phyloP scores from a whole-genome alignment of 208 protist species.

The Phytomonas sp. region DNA sequence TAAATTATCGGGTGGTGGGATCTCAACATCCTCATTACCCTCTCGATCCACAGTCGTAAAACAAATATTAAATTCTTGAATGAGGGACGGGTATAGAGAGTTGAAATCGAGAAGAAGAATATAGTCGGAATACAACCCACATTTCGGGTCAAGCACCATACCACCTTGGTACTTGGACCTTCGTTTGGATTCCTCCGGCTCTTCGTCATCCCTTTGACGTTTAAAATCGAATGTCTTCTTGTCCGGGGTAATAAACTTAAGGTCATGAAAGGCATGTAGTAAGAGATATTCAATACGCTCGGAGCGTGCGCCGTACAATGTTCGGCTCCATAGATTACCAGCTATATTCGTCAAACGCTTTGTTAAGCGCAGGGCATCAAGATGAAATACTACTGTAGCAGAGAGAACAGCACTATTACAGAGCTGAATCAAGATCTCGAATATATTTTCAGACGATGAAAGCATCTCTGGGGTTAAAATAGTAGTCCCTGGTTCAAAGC shows the following conservation, averaged over 20 bases:
- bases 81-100: conserved; percentile 99
- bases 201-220: conserved; percentile 49
- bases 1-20: conserved; percentile 67
- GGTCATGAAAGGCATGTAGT: conserved; percentile 92
- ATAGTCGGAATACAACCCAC: conserved; percentile 97
- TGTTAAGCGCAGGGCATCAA: conserved; percentile 96
- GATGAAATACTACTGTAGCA: conserved; percentile 83
- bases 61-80: conserved; percentile 99
- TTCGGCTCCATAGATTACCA: conserved; percentile 95
- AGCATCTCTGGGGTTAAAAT: conserved; percentile 42
- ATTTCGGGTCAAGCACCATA: conserved; percentile 97
- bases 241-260: conserved; percentile 95
- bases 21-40: conserved; percentile 29
- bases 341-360: conserved; percentile 95
- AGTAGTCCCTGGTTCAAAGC: conserved; percentile 57
- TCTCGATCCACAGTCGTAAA: conserved; percentile 96
- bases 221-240: conserved; percentile 75
- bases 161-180: conserved; percentile 90
- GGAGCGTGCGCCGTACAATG: conserved; percentile 90
- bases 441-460: conserved; percentile 35
- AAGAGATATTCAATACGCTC: conserved; percentile 99
- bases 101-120: conserved; percentile 99
- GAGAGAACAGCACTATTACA: conserved; percentile 75
- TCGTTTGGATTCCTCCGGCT: conserved; percentile 59
- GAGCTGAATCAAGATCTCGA: conserved; percentile 56